Evolutionary conservation across 2,329 filamentous ascomycete genomes (phyloP).

Genomic region (Colletotrichum orchidophilum): DNA sequence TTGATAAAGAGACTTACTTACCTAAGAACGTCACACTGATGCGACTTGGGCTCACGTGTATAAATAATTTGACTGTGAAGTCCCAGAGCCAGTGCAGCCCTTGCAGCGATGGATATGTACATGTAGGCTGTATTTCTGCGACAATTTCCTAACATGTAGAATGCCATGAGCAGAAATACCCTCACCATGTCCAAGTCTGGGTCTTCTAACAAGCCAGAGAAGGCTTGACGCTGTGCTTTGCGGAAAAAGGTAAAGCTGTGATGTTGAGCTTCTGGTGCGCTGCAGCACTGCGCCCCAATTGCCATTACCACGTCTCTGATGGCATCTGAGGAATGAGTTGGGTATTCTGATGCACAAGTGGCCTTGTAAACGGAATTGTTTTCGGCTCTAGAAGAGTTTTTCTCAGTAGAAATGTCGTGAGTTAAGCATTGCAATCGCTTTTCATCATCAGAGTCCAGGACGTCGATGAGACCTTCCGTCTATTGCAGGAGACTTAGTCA

Average conservation of each 20-base stretch:
- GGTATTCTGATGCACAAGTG: neutral
- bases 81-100: neutral
- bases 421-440: neutral
- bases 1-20: neutral
- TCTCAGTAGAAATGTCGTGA: neutral
- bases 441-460: neutral
- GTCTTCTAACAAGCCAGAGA: neutral
- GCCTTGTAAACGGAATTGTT: neutral
- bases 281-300: neutral
- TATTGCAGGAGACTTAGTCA: neutral
- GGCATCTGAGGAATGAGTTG: neutral
- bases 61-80: neutral
- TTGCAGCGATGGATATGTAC: neutral
- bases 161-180: neutral
- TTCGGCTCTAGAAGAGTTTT: neutral
- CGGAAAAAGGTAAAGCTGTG: neutral
- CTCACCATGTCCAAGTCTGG: neutral
- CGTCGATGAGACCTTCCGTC: neutral
- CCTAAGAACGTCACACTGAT: neutral
- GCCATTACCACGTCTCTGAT: neutral
- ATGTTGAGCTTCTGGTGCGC: neutral
- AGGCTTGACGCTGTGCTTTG: conserved; percentile 8
- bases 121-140: neutral
- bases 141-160: neutral
- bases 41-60: neutral